Percentiles rank a stretch among this genome's conserved stretches.
Conservation (phyloP, 768 basidiomycete genomes). For the Rhodotorula graminis region DNA sequence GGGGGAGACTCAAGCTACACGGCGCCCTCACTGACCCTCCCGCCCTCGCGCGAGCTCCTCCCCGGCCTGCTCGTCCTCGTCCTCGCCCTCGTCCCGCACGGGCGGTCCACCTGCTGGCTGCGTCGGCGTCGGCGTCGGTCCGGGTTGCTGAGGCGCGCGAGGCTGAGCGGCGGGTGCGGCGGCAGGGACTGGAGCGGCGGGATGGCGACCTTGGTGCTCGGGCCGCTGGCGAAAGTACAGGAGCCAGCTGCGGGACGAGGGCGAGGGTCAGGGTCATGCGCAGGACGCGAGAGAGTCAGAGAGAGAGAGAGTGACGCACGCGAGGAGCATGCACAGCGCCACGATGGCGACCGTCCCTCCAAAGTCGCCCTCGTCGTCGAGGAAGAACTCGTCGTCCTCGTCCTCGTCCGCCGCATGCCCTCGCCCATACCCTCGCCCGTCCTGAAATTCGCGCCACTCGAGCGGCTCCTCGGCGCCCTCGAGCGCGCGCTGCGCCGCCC, state of each 20-base stretch:
- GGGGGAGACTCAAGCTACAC: background rate
- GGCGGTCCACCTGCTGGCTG: background rate
- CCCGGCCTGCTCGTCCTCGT: background rate
- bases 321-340: slow-evolving; percentile 65
- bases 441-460: slow-evolving; percentile 62
- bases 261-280: background rate
- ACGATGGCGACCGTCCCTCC: slow-evolving; percentile 75
- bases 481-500: slow-evolving; percentile 42
- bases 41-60: background rate
- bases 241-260: slow-evolving; percentile 21
- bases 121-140: background rate
- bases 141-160: background rate
- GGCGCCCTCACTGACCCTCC: background rate
- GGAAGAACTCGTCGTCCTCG: slow-evolving; percentile 67
- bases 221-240: slow-evolving; percentile 36
- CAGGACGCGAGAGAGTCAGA: no score
- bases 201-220: background rate
- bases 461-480: slow-evolving; percentile 41
- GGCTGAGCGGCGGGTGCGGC: background rate
- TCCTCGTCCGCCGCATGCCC: slow-evolving; percentile 56
- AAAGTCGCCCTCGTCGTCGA: slow-evolving; percentile 73
- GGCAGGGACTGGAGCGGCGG: background rate
- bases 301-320: slow-evolving; percentile 51
- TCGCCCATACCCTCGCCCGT: slow-evolving; percentile 53
- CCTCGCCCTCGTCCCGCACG: background rate